phyloP scores from a whole-genome alignment of 1,284 basidiomycete species.

The Pyrrhoderma noxium region DNA sequence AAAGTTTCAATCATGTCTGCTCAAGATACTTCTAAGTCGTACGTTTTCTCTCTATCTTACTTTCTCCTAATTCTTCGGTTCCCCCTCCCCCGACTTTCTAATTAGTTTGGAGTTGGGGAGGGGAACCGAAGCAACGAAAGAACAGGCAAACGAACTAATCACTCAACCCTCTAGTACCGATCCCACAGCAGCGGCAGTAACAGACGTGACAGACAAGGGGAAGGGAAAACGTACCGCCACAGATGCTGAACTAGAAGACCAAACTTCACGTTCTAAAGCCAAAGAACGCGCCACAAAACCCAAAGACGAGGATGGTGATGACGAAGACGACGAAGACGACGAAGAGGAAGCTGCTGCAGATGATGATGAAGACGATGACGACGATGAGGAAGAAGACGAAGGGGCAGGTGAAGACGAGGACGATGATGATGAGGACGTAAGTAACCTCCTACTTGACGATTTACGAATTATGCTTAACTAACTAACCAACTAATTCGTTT shows the following conservation, averaged over 20 bases:
- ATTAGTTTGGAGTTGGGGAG: too few species aligned
- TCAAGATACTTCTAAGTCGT: neutral
- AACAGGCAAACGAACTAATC: too few species aligned
- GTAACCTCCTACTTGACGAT: too few species aligned
- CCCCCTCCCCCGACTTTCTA: too few species aligned
- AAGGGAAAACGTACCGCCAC: conserved; percentile 17
- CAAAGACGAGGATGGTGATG: conserved; percentile 8
- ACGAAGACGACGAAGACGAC: conserved; percentile 14
- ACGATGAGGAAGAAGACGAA: conserved; percentile 15
- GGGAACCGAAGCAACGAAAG: too few species aligned
- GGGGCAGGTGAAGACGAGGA: too few species aligned
- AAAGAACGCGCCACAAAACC: neutral
- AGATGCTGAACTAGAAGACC: conserved; percentile 14
- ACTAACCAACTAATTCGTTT: neutral
- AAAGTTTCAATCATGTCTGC: too few species aligned
- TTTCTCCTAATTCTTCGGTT: neutral
- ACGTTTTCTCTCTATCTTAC: neutral
- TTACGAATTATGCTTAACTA: too few species aligned
- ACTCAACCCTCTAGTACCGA: neutral
- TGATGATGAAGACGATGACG: conserved; percentile 13
- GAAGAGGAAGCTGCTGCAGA: conserved; percentile 15
- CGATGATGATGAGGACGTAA: too few species aligned
- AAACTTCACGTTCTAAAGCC: conserved; percentile 2
- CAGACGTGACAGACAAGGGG: conserved; percentile 9
- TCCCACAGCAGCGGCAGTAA: neutral